Evolutionary conservation across 1,284 basidiomycete species (phyloP), one percentile per base, ranked within the genome.

Genomic region (Lentinula novae-zelandiae): DNA sequence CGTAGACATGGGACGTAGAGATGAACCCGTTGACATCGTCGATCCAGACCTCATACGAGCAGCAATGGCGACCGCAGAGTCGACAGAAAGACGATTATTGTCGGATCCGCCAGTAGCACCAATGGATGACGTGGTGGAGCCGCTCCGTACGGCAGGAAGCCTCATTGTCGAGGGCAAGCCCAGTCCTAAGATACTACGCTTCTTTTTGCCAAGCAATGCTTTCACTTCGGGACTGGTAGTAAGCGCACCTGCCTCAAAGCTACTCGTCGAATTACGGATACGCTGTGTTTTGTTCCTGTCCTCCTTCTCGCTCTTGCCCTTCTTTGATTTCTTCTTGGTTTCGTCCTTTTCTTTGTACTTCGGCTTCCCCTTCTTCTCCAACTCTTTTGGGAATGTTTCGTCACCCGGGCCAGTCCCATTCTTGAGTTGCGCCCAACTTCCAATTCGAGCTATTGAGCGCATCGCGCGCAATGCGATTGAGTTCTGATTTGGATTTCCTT

Each of bases 381-480:
- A 40, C 57, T 62, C 58, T 22, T 69, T 65, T 10, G 68, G 65
- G 17, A 70, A 69, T 57, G 75, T 73, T 59, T 77, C 71, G 58
- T 77, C 66, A 71, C 74, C 61, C 27, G 59, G 59, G 20, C 61
- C 57, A 58, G 51, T 38, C n/a, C 58, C 58, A 40, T 74, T 75
- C 69, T 75, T 80, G 53, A 84, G 73, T 66, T 86, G 85, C 9
- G 82, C 82, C 87, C 89, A 90, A 67, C 85, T 86, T 1, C 85
- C 82, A 57, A 92, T 84, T 49, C 84, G 75, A 3, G 90, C 89
- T 56, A 92, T 73, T 1, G 85, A 88, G 38, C 85, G 78, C 76
- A 92, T 92, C 2, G 90, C 90, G 13, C 90, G 83, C 12, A 92
- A 61, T 0, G 90, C 90, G 57, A 92, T 87, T 0, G 88, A 90